A percentile compares a stretch with the other conserved stretches of the same genome.
Conservation (phyloP, 352 stramenopile genomes). For the Phytopythium chamaehyphon region DNA sequence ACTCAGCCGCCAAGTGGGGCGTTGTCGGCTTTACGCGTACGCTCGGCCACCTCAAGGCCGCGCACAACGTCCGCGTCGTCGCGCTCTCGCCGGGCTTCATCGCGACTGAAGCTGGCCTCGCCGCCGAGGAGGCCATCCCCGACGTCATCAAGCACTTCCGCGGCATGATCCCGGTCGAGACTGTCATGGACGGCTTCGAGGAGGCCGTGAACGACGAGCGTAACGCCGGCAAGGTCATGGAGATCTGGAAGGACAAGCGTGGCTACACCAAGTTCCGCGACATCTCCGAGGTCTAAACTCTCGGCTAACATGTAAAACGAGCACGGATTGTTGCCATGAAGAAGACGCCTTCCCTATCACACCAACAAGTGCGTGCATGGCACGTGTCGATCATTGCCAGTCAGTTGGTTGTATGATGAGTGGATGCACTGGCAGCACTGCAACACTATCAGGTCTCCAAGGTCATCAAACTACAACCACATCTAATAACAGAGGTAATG, state of each 20-base stretch:
- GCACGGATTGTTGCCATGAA: not conserved
- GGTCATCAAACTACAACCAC: not conserved
- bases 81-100: slow-evolving; percentile 40
- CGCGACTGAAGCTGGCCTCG: slow-evolving; percentile 37
- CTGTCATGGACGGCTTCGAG: slow-evolving; percentile 10
- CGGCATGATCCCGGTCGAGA: slow-evolving; percentile 10
- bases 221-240: slow-evolving; percentile 10
- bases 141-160: slow-evolving; percentile 13
- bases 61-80: slow-evolving; percentile 47
- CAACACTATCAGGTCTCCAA: not conserved
- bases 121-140: slow-evolving; percentile 16
- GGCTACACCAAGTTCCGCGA: slow-evolving; percentile 5
- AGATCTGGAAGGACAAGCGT: slow-evolving; percentile 9
- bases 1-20: slow-evolving; percentile 46
- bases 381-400: not conserved
- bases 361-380: not conserved
- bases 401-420: not conserved
- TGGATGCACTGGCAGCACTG: not conserved
- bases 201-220: slow-evolving; percentile 10
- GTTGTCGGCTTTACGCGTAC: slow-evolving; percentile 53
- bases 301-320: no score
- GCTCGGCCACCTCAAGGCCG: slow-evolving; percentile 32
- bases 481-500: not conserved
- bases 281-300: slow-evolving; percentile 5
- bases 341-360: not conserved